phyloP scores from a whole-genome alignment of 768 basidiomycete species.

The Butyriboletus loyo region DNA sequence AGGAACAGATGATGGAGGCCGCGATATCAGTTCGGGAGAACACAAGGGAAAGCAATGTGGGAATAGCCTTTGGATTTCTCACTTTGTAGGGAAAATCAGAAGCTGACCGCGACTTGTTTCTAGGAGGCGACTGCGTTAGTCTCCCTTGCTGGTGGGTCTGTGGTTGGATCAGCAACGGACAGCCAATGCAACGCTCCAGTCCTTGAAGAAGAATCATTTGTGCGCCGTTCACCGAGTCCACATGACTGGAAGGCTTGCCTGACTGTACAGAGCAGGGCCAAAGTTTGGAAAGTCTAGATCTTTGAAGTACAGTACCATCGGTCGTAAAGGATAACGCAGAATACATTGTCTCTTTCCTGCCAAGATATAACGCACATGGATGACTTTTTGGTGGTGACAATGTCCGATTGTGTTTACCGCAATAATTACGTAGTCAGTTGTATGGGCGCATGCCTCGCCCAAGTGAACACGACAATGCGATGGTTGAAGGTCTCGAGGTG shows the following conservation, averaged over 20 bases:
- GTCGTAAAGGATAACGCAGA: no score
- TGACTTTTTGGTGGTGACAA: no score
- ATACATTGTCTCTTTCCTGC: no score
- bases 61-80: background rate
- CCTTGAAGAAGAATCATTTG: background rate
- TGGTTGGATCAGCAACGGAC: background rate
- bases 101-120: background rate
- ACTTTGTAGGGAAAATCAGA: background rate
- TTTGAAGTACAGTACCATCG: no score
- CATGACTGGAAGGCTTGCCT: no score
- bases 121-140: no score
- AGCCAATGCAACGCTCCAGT: background rate
- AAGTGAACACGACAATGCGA: conserved; percentile 7
- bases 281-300: background rate
- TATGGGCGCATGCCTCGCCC: background rate
- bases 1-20: background rate
- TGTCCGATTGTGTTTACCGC: no score
- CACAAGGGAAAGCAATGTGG: background rate
- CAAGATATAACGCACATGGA: no score
- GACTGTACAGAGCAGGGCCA: no score
- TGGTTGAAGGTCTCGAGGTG: conserved; percentile 26
- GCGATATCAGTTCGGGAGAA: background rate
- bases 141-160: no score
- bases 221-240: background rate
- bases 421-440: background rate